Evolutionary conservation across 2,329 filamentous ascomycete species (phyloP), one percentile per base, ranked within the genome.

Genomic region (Byssoonygena ceratinophila): DNA sequence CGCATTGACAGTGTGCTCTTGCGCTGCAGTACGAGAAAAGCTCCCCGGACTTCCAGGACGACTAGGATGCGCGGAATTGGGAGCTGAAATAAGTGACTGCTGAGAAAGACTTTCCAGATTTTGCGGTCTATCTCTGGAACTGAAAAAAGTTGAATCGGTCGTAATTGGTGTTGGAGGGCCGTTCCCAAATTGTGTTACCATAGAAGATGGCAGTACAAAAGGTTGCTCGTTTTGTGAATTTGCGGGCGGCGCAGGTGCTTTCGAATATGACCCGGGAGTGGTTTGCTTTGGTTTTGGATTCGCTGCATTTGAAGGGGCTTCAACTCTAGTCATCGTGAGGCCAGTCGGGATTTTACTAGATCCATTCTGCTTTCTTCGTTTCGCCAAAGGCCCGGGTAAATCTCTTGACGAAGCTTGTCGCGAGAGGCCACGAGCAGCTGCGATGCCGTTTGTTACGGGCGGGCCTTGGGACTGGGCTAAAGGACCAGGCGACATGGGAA

Each of bases 321-420:
- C 85, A 32, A 92, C 74, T 52, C 81, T 81, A 1, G 89, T 94
- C 89, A 95, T 94, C 1, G 49, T 29, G 6, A 94, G 69, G 14
- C 80, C 82, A 16, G 78, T 81, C 0, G 87, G 85, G 12, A 94
- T 72, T 65, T 87, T 87, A 31, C 74, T 69, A 14, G 80, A 78
- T 37, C 77, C 77, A 64, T 83, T 89, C 4, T 84, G 82, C 67
- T 94, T 95, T 57, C 89, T 79, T 70, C 89, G 89, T 74, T 94
- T 95, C 40, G 80, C 77, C 31, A 76, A 75, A 1, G 85, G 85
- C 0, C 81, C 84, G 29, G 76, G 71, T 49, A 81, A 76, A 12
- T 76, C 79, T 46, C 70, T 77, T 1, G 87, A 86, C 0, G 88
- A 92, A 4, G 80, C 77, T 59, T 87, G 85, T 43, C 87, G 77